Evolutionary conservation across 345 rosid genomes (phyloP).

Genomic region (Carallia pectinifolia): DNA sequence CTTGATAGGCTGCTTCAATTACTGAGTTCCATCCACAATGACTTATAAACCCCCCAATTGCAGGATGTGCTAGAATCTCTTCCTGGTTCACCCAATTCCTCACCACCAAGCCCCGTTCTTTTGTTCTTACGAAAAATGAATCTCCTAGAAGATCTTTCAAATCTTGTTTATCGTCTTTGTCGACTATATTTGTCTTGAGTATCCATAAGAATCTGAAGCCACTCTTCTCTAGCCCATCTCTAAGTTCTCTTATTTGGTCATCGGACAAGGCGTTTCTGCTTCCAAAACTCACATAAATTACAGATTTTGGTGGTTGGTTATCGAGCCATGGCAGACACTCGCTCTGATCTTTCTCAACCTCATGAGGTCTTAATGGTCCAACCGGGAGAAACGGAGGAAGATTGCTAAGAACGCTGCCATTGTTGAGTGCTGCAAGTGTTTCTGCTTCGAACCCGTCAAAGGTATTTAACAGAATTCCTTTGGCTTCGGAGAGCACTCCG

Average conservation of each 20-base stretch:
- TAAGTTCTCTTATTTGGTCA: slow-evolving; percentile 12
- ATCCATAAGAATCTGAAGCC: slow-evolving; percentile 11
- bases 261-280: slow-evolving; percentile 9
- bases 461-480: slow-evolving; percentile 12
- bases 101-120: not conserved
- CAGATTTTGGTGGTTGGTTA: not conserved
- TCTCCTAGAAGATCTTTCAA: not conserved
- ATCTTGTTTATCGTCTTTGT: slow-evolving; percentile 13
- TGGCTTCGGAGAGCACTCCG: not conserved
- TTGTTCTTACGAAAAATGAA: not conserved
- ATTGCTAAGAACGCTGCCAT: not conserved
- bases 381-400: slow-evolving; percentile 2
- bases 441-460: slow-evolving; percentile 15
- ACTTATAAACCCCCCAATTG: not conserved
- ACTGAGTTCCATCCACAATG: slow-evolving; percentile 17
- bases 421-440: not conserved
- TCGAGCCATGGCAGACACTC: slow-evolving; percentile 8
- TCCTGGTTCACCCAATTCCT: not conserved
- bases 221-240: not conserved
- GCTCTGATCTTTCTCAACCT: not conserved
- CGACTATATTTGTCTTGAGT: not conserved
- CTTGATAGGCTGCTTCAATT: slow-evolving; percentile 9
- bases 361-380: not conserved
- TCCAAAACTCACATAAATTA: slow-evolving; percentile 9
- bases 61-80: not conserved